phyloP scores from a whole-genome alignment of 768 basidiomycete genomes.

The Amanita subjunquillea region DNA sequence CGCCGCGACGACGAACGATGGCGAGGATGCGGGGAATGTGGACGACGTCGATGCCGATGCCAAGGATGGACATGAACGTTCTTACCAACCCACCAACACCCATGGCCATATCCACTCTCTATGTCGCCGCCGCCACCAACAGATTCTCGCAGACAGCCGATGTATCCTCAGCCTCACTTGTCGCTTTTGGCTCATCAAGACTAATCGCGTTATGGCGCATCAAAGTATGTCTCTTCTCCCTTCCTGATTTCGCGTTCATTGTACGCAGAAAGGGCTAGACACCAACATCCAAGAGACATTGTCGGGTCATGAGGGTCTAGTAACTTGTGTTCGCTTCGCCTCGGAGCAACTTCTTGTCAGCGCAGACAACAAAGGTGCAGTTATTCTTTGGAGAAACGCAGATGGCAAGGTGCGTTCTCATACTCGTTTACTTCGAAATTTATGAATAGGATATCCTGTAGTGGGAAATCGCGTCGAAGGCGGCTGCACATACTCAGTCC shows the following conservation, averaged over 20 bases:
- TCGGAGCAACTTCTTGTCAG: slow-evolving; percentile 43
- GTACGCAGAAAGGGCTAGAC: slow-evolving; percentile 33
- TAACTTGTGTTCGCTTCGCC: slow-evolving; percentile 73
- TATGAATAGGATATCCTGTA: slow-evolving; percentile 18
- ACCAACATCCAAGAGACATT: slow-evolving; percentile 59
- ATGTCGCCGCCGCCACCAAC: slow-evolving; percentile 39
- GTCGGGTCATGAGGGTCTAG: slow-evolving; percentile 58
- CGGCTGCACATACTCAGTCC: slow-evolving; percentile 57
- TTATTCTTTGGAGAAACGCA: slow-evolving; percentile 52
- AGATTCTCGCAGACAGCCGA: slow-evolving; percentile 40
- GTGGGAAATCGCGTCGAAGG: slow-evolving; percentile 41
- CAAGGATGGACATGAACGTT: slow-evolving; percentile 47
- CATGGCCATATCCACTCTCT: slow-evolving; percentile 22
- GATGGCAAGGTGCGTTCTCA: slow-evolving; percentile 24
- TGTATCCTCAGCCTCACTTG: slow-evolving; percentile 28
- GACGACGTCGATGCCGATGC: slow-evolving; percentile 70
- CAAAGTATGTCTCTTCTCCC: slow-evolving; percentile 17
- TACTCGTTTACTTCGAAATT: background rate
- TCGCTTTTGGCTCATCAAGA: slow-evolving; percentile 38
- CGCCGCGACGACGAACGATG: slow-evolving; percentile 38
- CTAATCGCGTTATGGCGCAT: slow-evolving; percentile 36
- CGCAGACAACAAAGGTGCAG: slow-evolving; percentile 65
- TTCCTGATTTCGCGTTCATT: slow-evolving; percentile 3
- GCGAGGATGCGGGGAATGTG: slow-evolving; percentile 54
- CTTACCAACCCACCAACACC: background rate